These are phyloP conservation scores for Stachybotrys chartarum DNA, from an alignment of 2,329 filamentous ascomycete species.

Conservation along the genomic window DNA sequence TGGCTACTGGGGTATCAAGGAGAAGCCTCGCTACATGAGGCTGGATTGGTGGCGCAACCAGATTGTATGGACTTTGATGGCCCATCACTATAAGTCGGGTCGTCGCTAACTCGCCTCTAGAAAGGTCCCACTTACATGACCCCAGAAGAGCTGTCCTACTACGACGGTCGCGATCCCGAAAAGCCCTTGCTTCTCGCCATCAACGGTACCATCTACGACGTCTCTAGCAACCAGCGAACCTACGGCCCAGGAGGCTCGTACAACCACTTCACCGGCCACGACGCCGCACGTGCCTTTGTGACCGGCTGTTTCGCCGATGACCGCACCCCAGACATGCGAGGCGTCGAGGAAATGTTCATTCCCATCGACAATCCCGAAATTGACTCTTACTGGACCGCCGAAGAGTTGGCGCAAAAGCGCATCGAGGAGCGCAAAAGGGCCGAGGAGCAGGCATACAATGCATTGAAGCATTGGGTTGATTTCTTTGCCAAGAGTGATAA, in stretches of 20 bases:
- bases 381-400: constrained; percentile 49
- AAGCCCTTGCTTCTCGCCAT: constrained; percentile 87
- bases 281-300: constrained; percentile 82
- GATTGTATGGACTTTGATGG: constrained; percentile 19
- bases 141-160: constrained; percentile 62
- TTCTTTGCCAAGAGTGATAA: constrained; percentile 77
- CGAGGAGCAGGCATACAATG: constrained; percentile 54
- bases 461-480: constrained; percentile 71
- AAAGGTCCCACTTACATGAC: constrained; percentile 62
- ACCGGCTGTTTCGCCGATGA: constrained; percentile 91
- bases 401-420: constrained; percentile 45
- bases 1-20: constrained; percentile 57
- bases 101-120: constrained; percentile 20
- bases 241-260: constrained; percentile 86
- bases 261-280: constrained; percentile 75
- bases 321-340: constrained; percentile 73
- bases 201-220: constrained; percentile 82
- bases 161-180: constrained; percentile 67
- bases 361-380: constrained; percentile 55
- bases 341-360: constrained; percentile 80
- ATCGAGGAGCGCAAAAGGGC: constrained; percentile 61
- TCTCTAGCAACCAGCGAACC: constrained; percentile 58
- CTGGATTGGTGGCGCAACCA: constrained; percentile 51
- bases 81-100: not conserved
- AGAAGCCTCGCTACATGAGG: constrained; percentile 56